A percentile compares a stretch with the other conserved stretches of the same genome.
Evolutionary conservation across 805 yeast genomes (phyloP).

Genomic region (Kodamaea kaohsiungensis): DNA sequence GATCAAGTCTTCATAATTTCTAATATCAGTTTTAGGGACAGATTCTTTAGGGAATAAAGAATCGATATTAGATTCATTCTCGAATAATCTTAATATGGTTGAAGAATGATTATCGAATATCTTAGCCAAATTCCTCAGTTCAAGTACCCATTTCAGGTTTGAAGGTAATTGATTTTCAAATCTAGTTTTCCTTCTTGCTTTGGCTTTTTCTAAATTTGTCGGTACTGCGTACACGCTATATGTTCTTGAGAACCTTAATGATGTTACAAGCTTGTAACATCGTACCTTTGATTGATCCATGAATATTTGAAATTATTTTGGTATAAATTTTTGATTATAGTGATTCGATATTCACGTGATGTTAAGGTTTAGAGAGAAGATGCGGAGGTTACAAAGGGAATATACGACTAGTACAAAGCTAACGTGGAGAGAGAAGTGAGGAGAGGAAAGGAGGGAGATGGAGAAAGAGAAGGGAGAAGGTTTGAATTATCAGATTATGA

Average conservation of each 20-base stretch:
- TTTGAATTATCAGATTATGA: no score
- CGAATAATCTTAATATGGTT: constrained; percentile 12
- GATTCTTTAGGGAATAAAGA: constrained; percentile 9
- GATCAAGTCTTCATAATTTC: background rate
- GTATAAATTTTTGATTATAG: background rate
- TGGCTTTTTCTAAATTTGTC: background rate
- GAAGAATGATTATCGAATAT: constrained; percentile 15
- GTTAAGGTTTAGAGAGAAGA: background rate
- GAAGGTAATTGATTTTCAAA: constrained; percentile 5
- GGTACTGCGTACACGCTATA: background rate
- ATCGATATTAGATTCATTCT: constrained; percentile 11
- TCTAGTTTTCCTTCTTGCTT: constrained; percentile 5
- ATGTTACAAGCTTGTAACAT: background rate
- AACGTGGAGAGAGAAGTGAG: background rate
- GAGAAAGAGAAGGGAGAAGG: background rate
- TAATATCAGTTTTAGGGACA: background rate
- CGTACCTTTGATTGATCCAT: background rate
- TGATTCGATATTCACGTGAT: constrained; percentile 1
- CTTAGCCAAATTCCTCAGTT: constrained; percentile 12
- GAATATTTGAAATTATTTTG: background rate
- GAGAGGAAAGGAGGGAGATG: background rate
- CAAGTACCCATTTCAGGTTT: constrained; percentile 2
- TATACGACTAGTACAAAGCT: no score
- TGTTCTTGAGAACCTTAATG: background rate
- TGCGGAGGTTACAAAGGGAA: background rate